Evolutionary conservation across 1,284 basidiomycete species (phyloP), one percentile per base, ranked within the genome.

Genomic region (Dichomitus squalens): DNA sequence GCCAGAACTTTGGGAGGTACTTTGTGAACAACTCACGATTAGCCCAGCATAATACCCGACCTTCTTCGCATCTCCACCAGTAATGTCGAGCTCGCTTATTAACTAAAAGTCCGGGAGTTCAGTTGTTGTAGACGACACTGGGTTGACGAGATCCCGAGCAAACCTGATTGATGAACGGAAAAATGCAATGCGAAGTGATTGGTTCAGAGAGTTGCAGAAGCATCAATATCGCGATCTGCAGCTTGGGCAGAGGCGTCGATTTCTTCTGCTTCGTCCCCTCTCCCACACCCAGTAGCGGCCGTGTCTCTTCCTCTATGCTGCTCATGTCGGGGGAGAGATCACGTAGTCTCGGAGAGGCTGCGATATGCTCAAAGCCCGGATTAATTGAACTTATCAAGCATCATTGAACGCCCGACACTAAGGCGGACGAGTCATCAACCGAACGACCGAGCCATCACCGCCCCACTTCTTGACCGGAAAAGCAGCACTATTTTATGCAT

Each of bases 31-130:
- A 31, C 68, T 47, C 58, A 76, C 84, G 54, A 86, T 80, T n/a
- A 86, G 48, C 23, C 85, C 87, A 40, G 81, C 85, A 64, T 85
- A 89, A 65, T 86, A 88, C 4, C 83, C 86, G 14, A 83, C 78
- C 71, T 80, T 84, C 49, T 73, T 75, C 63, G 78, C 73, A 66
- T 86, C 82, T 21, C 85, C 84, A 11, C 75, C 77, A 6, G 80
- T 82, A 29, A 86, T 76, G 46, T 75, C 77, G 7, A 52, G 50
- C n/a, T 52, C 80, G 36, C 77, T 73, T 35, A 88, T 72, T 31
- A 87, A 78, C 84, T 87, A 59, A 16, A 20, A 40, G 46, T 14
- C 9, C 11, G 3, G 21, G 4, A 27, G 3, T 14, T 55, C 48
- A 44, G 23, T 16, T 25, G 11, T 11, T 31, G 29, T 16, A 49